A percentile compares a stretch with the other conserved stretches of the same genome.
Conservation (phyloP, 495 filamentous ascomycete genomes). For the Penicillium ucsense region DNA sequence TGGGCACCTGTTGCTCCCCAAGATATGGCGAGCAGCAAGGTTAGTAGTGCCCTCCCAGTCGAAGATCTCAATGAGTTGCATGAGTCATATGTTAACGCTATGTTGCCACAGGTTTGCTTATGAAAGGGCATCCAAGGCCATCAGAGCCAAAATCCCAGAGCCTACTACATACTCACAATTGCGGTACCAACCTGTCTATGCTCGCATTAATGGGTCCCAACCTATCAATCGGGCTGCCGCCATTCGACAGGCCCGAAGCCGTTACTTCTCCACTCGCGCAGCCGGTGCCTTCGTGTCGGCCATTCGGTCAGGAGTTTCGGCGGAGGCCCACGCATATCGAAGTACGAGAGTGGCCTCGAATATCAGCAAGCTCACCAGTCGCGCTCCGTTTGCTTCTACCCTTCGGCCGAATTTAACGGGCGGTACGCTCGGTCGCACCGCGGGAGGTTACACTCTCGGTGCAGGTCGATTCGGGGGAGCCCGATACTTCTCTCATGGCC, state of each 20-base stretch:
- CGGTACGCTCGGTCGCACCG: slow-evolving; percentile 72
- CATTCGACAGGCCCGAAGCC: slow-evolving; percentile 61
- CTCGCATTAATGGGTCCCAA: slow-evolving; percentile 48
- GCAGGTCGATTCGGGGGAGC: slow-evolving; percentile 60
- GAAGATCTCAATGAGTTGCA: neutral
- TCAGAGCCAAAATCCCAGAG: slow-evolving; percentile 52
- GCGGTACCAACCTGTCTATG: slow-evolving; percentile 43
- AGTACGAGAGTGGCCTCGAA: slow-evolving; percentile 56
- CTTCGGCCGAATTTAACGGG: slow-evolving; percentile 89
- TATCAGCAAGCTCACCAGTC: slow-evolving; percentile 56
- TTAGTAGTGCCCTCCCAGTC: slow-evolving; percentile 19
- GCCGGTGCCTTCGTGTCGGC: slow-evolving; percentile 54
- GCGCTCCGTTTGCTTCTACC: slow-evolving; percentile 79
- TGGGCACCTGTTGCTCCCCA: slow-evolving; percentile 63
- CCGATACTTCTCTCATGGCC: slow-evolving; percentile 82
- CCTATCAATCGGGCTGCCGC: slow-evolving; percentile 63
- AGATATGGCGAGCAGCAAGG: slow-evolving; percentile 57
- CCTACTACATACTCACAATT: slow-evolving; percentile 31
- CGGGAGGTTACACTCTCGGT: slow-evolving; percentile 75
- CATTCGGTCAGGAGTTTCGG: slow-evolving; percentile 38
- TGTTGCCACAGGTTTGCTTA: slow-evolving; percentile 45
- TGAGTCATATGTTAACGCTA: slow-evolving; percentile 16
- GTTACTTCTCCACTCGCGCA: slow-evolving; percentile 65
- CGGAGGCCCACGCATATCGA: slow-evolving; percentile 55
- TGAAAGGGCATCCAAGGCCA: slow-evolving; percentile 49